A percentile compares a stretch with the other conserved stretches of the same genome.
phyloP scores from a whole-genome alignment of 805 yeast species.

The Zygosaccharomyces bisporus region DNA sequence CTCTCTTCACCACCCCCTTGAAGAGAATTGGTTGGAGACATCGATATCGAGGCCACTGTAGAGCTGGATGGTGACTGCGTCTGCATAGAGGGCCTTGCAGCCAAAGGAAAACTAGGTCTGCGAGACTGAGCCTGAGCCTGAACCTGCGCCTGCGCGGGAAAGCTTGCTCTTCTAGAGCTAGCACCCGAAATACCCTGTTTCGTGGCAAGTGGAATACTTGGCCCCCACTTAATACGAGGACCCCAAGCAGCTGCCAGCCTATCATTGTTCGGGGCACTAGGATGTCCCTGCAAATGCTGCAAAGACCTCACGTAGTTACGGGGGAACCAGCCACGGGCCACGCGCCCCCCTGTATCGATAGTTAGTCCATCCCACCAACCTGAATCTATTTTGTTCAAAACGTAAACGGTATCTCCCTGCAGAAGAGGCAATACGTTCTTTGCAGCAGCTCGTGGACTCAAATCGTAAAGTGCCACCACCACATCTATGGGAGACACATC shows the following conservation, averaged over 20 bases:
- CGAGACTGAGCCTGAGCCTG: conserved; percentile 10
- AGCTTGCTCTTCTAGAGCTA: conserved; percentile 15
- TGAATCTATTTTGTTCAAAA: conserved; percentile 54
- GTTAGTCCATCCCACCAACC: conserved; percentile 90
- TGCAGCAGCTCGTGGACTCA: conserved; percentile 11
- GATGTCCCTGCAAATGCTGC: conserved; percentile 9
- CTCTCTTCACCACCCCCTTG: conserved; percentile 1
- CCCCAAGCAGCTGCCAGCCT: not conserved
- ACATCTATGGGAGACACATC: conserved; percentile 19
- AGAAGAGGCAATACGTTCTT: conserved; percentile 21
- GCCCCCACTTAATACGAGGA: not conserved
- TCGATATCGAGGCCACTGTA: conserved; percentile 10
- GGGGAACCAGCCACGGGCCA: conserved; percentile 83
- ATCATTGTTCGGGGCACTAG: conserved; percentile 10
- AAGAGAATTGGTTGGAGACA: conserved; percentile 10
- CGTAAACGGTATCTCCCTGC: conserved; percentile 69
- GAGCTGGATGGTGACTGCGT: conserved; percentile 13
- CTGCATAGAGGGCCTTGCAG: conserved; percentile 10
- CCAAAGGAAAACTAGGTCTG: conserved; percentile 10
- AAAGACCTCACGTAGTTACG: conserved; percentile 42
- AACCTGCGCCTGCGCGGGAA: conserved; percentile 15
- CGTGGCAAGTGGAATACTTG: conserved; percentile 4
- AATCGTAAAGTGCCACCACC: conserved; percentile 24
- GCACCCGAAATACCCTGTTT: conserved; percentile 11
- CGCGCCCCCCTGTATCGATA: conserved; percentile 35